Base-by-base conservation (phyloP, 2,329 filamentous ascomycete genomes). In the Sodiomyces alkalinus region DNA sequence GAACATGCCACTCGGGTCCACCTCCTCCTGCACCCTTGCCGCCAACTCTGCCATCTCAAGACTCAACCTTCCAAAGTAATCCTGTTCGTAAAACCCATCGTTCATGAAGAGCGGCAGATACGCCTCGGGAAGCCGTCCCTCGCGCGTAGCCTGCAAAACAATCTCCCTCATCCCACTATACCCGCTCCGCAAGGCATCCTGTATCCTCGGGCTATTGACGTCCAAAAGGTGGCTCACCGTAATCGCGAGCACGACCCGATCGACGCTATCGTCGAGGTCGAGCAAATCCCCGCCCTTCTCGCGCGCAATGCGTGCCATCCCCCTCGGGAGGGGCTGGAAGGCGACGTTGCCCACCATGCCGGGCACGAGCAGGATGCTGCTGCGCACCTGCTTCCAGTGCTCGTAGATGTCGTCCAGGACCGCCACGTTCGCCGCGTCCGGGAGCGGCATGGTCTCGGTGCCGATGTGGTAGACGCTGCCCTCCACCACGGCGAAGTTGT, bases 101-200 rank as follows among this genome's bases (percentile, higher is more conserved):
- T 60, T 62, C 47, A 53, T 51, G 38, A 58, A 60, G 7, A 60
- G 36, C 9, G 57, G 57, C 28, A 55, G 40, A 32, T 53, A 56
- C 2, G 41, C 49, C 16, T 50, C 42, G 5, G 47, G 42, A 24
- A 59, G 33, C 17, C 42, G 35, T 17, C 50, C 52, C 15, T 48
- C 44, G 11, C 36, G 39, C 31, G 54, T 41, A 34, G 47, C 50
- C 10, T 39, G 38, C 28, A 41, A 22, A 4, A 51, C 46, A n/a
- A 44, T 33, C 14, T 39, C 32, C 20, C 37, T 30, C 25, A 56
- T 40, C 2, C 53, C 53, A 8, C 32, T 31, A 26, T 56, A 56
- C 11, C 51, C 50, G 15, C 44, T 39, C 30, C 44, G 41, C 52
- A 56, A 55, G 8, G 46, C 45, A 10, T 27, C 22, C 28, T 56